Conservation (phyloP, 495 filamentous ascomycete species). For the Tetracladium setigerum region DNA sequence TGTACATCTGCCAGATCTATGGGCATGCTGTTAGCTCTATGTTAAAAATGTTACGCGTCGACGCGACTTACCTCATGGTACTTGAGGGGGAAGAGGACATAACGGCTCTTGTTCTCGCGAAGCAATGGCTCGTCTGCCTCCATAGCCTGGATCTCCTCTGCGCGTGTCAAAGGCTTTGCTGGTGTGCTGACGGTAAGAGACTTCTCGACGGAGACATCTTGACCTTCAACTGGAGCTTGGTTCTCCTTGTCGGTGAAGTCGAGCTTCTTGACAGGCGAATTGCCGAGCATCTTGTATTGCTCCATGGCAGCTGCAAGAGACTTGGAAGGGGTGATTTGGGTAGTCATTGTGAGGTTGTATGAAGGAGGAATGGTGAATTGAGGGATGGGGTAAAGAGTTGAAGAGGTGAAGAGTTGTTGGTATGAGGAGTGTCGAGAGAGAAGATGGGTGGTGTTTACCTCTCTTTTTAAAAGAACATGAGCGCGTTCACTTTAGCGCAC, state of each 20-base stretch:
- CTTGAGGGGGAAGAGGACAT: slow-evolving; percentile 98
- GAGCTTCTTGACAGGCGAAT: slow-evolving; percentile 86
- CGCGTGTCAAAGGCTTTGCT: no score
- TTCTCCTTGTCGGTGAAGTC: slow-evolving; percentile 86
- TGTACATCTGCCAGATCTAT: slow-evolving; percentile 99
- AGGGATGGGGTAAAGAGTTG: neutral
- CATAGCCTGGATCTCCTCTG: slow-evolving; percentile 51
- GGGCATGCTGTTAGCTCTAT: slow-evolving; percentile 17
- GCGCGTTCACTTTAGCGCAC: no score
- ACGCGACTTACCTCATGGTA: slow-evolving; percentile 89
- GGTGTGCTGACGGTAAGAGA: no score
- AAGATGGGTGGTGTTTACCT: neutral
- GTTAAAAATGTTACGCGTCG: slow-evolving; percentile 59
- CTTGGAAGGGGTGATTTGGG: slow-evolving; percentile 78
- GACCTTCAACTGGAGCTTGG: slow-evolving; percentile 47
- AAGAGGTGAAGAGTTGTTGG: neutral
- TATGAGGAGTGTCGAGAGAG: slow-evolving; percentile 8
- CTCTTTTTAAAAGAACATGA: no score
- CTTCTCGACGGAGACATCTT: slow-evolving; percentile 45
- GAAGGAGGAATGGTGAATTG: slow-evolving; percentile 5
- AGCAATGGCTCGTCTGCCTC: slow-evolving; percentile 86
- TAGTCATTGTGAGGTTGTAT: slow-evolving; percentile 45
- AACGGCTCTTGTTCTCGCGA: slow-evolving; percentile 91
- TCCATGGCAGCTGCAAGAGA: slow-evolving; percentile 83
- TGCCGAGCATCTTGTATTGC: slow-evolving; percentile 72